Evolutionary conservation across 768 basidiomycete genomes (phyloP).

Genomic region (Trichaptum fuscoviolaceum): DNA sequence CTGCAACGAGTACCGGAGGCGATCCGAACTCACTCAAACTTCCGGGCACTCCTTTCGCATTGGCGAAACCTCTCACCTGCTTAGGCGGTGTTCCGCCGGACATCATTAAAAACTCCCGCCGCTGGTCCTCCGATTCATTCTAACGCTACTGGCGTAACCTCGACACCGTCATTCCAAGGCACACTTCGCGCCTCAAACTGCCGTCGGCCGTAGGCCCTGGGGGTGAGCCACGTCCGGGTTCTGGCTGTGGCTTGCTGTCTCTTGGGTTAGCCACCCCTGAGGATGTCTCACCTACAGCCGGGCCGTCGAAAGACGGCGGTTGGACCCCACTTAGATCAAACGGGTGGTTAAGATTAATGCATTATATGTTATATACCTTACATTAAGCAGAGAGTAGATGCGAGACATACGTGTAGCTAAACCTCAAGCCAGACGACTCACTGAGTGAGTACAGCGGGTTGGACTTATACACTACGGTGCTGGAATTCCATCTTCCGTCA

Average conservation of each 20-base stretch:
- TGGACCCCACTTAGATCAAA: background rate
- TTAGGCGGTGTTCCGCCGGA: background rate
- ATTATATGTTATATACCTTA: too few species aligned
- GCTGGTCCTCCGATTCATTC: background rate
- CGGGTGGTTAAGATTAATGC: too few species aligned
- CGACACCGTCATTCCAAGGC: background rate
- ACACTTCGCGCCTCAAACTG: background rate
- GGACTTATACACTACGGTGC: too few species aligned
- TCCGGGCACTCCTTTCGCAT: conserved; percentile 1
- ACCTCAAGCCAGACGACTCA: too few species aligned
- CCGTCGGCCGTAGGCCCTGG: background rate
- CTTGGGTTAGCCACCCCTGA: background rate
- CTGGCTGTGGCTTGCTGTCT: background rate
- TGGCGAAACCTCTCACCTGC: background rate
- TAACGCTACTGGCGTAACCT: background rate
- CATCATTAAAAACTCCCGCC: background rate
- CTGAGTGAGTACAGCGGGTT: too few species aligned
- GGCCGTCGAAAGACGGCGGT: background rate
- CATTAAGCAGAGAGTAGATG: too few species aligned
- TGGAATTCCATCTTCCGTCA: too few species aligned
- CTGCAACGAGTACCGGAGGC: background rate
- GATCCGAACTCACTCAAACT: background rate
- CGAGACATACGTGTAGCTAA: too few species aligned
- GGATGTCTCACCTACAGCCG: background rate
- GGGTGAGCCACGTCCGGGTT: background rate